phyloP scores from a whole-genome alignment of 2,329 filamentous ascomycete genomes.

The Trichoderma endophyticum region DNA sequence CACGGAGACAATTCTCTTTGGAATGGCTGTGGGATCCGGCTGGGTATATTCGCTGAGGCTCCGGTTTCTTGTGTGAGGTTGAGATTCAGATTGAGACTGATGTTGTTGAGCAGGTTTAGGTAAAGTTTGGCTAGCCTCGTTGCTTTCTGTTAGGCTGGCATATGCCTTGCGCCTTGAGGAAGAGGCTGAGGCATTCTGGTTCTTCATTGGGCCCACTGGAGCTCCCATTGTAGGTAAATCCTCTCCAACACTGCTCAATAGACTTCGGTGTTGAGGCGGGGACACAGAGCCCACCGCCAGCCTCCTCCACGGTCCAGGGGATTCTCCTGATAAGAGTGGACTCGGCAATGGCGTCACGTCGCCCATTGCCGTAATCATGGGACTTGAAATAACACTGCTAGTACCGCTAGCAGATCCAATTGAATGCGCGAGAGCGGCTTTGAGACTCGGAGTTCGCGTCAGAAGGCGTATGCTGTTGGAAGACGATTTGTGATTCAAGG shows the following conservation, averaged over 20 bases:
- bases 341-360: constrained; percentile 78
- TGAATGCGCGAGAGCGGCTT: constrained; percentile 48
- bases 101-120: constrained; percentile 23
- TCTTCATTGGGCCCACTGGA: constrained; percentile 51
- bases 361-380: constrained; percentile 70
- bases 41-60: constrained; percentile 88
- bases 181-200: constrained; percentile 46
- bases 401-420: constrained; percentile 51
- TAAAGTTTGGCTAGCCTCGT: constrained; percentile 31
- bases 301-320: constrained; percentile 64
- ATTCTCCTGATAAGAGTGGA: constrained; percentile 63
- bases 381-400: constrained; percentile 68
- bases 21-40: constrained; percentile 59
- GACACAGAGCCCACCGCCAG: constrained; percentile 48
- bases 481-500: constrained; percentile 31
- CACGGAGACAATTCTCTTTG: constrained; percentile 71
- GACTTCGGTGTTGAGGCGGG: constrained; percentile 29
- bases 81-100: constrained; percentile 41
- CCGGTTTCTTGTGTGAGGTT: constrained; percentile 64
- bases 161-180: constrained; percentile 59
- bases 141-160: constrained; percentile 33
- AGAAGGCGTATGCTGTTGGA: constrained; percentile 44
- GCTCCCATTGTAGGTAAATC: constrained; percentile 46
- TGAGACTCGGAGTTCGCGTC: constrained; percentile 60
- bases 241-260: constrained; percentile 28